Conservation (phyloP, 805 yeast genomes). For the Metschnikowia lochheadii region DNA sequence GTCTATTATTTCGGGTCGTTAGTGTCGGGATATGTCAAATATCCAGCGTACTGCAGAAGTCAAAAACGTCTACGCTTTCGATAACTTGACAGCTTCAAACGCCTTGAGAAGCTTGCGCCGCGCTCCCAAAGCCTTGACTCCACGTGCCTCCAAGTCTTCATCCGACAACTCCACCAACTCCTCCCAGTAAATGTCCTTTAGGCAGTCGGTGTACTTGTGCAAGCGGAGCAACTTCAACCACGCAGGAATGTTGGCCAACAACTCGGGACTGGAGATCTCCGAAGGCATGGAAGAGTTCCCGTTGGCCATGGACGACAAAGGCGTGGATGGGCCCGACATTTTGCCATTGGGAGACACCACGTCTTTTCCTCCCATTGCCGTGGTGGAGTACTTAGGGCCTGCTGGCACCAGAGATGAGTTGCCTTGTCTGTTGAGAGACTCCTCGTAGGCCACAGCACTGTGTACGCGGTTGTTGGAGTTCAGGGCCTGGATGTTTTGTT, state of each 20-base stretch:
- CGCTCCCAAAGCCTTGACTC: slow-evolving; percentile 95
- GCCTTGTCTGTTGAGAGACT: slow-evolving; percentile 32
- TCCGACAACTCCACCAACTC: slow-evolving; percentile 72
- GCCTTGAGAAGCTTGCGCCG: slow-evolving; percentile 90
- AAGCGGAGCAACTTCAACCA: slow-evolving; percentile 88
- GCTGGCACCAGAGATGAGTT: slow-evolving; percentile 39
- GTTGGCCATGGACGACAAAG: slow-evolving; percentile 5
- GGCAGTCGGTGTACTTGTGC: slow-evolving; percentile 88
- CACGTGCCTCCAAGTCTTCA: slow-evolving; percentile 63
- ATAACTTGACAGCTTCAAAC: slow-evolving; percentile 66
- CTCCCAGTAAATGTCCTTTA: slow-evolving; percentile 73
- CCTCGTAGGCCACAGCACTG: slow-evolving; percentile 21
- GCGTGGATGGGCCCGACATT: slow-evolving; percentile 10
- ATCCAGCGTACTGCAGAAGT: slow-evolving; percentile 2
- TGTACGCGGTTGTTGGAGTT: slow-evolving; percentile 7
- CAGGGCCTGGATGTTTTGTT: background rate
- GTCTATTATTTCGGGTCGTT: slow-evolving; percentile 2
- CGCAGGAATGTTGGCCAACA: slow-evolving; percentile 75
- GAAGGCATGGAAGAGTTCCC: slow-evolving; percentile 35
- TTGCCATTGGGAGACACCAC: slow-evolving; percentile 9
- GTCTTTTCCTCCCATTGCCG: slow-evolving; percentile 9
- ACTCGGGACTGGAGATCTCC: slow-evolving; percentile 39
- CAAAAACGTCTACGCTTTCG: slow-evolving; percentile 9
- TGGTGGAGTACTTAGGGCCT: slow-evolving; percentile 15
- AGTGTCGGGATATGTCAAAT: slow-evolving; percentile 7